Evolutionary conservation across 345 rosid genomes (phyloP).

Genomic region (Gossypium australe): DNA sequence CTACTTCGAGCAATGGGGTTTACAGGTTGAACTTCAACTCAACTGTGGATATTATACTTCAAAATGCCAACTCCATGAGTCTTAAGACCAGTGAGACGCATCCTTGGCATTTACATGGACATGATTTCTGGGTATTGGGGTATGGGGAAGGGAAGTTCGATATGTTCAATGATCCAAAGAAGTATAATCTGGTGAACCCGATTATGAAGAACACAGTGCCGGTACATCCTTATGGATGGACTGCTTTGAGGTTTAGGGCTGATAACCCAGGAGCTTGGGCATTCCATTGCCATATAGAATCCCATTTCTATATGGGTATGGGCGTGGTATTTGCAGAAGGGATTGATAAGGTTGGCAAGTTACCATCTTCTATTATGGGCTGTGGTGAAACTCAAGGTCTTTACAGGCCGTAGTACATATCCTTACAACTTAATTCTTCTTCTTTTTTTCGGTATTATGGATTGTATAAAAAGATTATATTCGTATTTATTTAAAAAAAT

Average conservation of each 20-base stretch:
- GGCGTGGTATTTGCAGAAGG: constrained; percentile 58
- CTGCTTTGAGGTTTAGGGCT: constrained; percentile 52
- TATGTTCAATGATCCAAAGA: constrained; percentile 28
- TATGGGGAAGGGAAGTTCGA: constrained; percentile 64
- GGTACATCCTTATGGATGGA: constrained; percentile 67
- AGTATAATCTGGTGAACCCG: constrained; percentile 56
- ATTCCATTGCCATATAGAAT: constrained; percentile 72
- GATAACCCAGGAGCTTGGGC: constrained; percentile 72
- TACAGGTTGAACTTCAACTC: constrained; percentile 50
- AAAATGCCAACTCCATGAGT: constrained; percentile 52
- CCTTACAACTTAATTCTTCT: no score
- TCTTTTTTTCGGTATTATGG: no score
- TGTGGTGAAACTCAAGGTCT: constrained; percentile 33
- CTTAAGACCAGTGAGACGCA: constrained; percentile 53
- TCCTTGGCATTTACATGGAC: constrained; percentile 83
- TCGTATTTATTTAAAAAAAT: no score
- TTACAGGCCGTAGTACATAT: constrained; percentile 7
- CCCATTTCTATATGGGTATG: constrained; percentile 74
- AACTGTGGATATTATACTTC: constrained; percentile 60
- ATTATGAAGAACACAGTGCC: constrained; percentile 79
- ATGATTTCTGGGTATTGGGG: constrained; percentile 78
- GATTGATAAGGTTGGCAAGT: constrained; percentile 31
- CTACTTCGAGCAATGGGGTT: constrained; percentile 30
- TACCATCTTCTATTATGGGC: constrained; percentile 62
- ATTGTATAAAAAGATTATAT: no score